Percentiles rank a stretch among this genome's conserved stretches.
phyloP scores from a whole-genome alignment of 1,139 yeast species.

The Candida albicans region DNA sequence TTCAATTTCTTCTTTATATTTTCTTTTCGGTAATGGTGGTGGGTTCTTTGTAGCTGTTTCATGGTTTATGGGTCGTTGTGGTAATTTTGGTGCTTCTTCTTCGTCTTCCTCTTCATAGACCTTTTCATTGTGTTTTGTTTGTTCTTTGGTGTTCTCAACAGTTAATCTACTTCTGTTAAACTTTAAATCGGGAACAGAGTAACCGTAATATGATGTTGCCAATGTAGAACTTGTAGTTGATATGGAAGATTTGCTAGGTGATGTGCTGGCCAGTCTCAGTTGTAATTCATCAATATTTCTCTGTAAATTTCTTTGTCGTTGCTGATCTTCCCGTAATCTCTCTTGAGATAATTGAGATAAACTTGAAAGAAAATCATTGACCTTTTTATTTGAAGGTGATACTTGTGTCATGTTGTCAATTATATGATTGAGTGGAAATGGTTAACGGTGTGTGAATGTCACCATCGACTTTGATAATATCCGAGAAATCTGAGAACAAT shows the following conservation, averaged over 20 bases:
- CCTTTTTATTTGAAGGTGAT: constrained; percentile 31
- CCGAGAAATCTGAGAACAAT: not conserved
- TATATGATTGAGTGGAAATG: not conserved
- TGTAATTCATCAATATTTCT: constrained; percentile 32
- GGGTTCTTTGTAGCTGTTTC: constrained; percentile 9
- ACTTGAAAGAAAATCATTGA: constrained; percentile 35
- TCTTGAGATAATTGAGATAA: constrained; percentile 36
- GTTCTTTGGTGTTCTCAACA: not conserved
- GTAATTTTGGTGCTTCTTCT: constrained; percentile 12
- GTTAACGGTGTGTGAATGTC: not conserved
- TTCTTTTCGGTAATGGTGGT: constrained; percentile 17
- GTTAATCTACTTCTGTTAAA: constrained; percentile 19
- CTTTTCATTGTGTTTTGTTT: constrained; percentile 6
- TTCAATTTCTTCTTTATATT: constrained; percentile 5
- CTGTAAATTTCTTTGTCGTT: constrained; percentile 31
- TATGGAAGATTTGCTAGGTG: constrained; percentile 21
- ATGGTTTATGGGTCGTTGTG: constrained; percentile 16
- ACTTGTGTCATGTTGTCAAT: constrained; percentile 17
- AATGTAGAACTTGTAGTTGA: constrained; percentile 3
- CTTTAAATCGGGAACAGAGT: constrained; percentile 21
- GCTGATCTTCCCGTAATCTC: constrained; percentile 31
- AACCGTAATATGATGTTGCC: constrained; percentile 3
- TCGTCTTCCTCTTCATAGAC: constrained; percentile 10
- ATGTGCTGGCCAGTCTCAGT: constrained; percentile 25
- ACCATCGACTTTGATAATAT: not conserved